A percentile compares a stretch with the other conserved stretches of the same genome.
Conservation (phyloP, 768 basidiomycete genomes). For the Clathrus columnatus region DNA sequence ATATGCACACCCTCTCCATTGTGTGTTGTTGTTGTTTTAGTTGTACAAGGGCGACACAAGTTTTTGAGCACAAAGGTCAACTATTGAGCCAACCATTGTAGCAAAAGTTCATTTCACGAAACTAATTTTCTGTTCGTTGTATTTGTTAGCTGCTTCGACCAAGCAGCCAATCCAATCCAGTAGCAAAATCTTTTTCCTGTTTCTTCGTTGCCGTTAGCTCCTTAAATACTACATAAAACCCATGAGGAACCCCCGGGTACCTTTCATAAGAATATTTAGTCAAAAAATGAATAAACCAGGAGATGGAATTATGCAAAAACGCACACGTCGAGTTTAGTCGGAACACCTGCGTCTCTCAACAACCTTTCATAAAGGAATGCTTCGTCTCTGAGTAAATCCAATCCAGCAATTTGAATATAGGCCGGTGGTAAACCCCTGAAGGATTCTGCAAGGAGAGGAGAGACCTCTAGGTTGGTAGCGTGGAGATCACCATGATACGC, state of each 20-base stretch:
- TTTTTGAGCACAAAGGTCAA: too few relatives aligned
- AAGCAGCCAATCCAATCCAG: conserved; percentile 19
- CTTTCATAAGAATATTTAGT: neutral
- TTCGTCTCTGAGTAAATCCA: conserved; percentile 23
- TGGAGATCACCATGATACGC: neutral
- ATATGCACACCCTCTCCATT: too few relatives aligned
- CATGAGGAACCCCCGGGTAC: conserved; percentile 1
- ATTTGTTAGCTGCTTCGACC: neutral
- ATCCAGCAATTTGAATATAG: conserved; percentile 19
- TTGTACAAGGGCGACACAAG: too few relatives aligned
- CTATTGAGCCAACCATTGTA: too few relatives aligned
- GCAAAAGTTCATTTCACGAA: too few relatives aligned
- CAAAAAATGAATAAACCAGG: neutral
- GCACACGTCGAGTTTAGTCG: conserved; percentile 18
- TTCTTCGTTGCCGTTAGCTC: conserved; percentile 10
- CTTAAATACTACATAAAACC: conserved; percentile 9
- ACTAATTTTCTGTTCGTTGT: too few relatives aligned
- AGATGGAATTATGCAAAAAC: neutral
- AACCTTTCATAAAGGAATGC: conserved; percentile 20
- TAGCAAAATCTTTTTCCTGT: conserved; percentile 12
- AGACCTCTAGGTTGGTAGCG: conserved; percentile 4
- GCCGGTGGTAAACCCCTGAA: conserved; percentile 18
- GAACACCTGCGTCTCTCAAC: conserved; percentile 18
- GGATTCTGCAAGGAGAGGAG: conserved; percentile 16
- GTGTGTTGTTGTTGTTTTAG: too few relatives aligned